Percentiles rank a stretch among this genome's conserved stretches.
phyloP scores from a whole-genome alignment of 2,329 filamentous ascomycete species.

The Trichophyton verrucosum region DNA sequence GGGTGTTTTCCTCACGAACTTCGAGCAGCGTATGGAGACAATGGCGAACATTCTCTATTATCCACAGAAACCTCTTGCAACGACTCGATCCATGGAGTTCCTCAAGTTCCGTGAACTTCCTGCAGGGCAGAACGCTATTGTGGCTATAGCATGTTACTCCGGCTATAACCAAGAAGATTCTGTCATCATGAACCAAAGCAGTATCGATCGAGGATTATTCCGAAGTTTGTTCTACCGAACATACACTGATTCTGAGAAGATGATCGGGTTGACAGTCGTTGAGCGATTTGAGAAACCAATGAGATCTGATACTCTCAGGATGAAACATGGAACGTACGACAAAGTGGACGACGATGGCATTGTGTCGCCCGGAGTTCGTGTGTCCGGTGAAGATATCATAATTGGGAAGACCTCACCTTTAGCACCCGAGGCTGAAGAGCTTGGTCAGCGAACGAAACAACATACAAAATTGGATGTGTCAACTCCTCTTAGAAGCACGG shows the following conservation, averaged over 20 bases:
- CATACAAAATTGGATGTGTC: conserved; percentile 94
- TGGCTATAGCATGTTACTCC: conserved; percentile 93
- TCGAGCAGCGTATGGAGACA: conserved; percentile 92
- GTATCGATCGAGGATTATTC: conserved; percentile 94
- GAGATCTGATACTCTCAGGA: conserved; percentile 70
- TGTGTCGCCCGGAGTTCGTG: conserved; percentile 81
- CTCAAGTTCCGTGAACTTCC: conserved; percentile 95
- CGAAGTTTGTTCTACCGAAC: conserved; percentile 95
- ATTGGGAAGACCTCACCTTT: conserved; percentile 97
- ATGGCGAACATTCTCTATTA: conserved; percentile 99
- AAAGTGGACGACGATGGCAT: conserved; percentile 96
- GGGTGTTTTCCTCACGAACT: conserved; percentile 98
- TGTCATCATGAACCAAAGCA: conserved; percentile 99
- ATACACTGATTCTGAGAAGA: conserved; percentile 95
- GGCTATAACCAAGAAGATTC: conserved; percentile 99
- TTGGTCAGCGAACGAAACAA: conserved; percentile 78
- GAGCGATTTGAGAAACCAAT: conserved; percentile 95
- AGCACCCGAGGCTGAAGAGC: conserved; percentile 79
- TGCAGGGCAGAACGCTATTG: conserved; percentile 94
- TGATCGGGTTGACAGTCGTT: conserved; percentile 81
- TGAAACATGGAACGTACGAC: conserved; percentile 93
- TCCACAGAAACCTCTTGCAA: conserved; percentile 91
- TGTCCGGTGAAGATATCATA: conserved; percentile 96
- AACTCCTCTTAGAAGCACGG: conserved; percentile 84
- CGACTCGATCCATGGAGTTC: conserved; percentile 96